Percentiles rank a stretch among this genome's conserved stretches.
Evolutionary conservation across 306 rosid genomes (phyloP).

Genomic region (Phaseolus lunatus): DNA sequence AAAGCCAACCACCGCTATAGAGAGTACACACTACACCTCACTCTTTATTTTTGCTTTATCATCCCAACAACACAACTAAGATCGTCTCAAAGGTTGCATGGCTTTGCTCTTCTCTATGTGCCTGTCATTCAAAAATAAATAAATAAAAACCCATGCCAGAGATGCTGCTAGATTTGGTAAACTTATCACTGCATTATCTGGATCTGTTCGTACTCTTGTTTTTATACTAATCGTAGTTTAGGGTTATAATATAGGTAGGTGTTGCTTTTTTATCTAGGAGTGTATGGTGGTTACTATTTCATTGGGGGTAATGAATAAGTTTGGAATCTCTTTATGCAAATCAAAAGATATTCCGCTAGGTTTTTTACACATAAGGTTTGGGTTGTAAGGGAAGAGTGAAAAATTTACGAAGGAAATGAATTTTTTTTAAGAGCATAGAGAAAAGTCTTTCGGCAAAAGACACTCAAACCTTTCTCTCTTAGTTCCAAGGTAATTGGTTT

Average conservation of each 20-base stretch:
- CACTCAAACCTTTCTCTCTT: slow-evolving; percentile 42
- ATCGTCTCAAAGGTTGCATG: slow-evolving; percentile 85
- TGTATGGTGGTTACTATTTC: slow-evolving; percentile 43
- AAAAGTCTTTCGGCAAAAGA: slow-evolving; percentile 81
- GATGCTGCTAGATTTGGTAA: slow-evolving; percentile 42
- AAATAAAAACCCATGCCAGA: slow-evolving; percentile 47
- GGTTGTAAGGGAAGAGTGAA: slow-evolving; percentile 43
- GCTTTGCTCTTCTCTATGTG: slow-evolving; percentile 59
- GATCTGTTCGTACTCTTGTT: too few species aligned
- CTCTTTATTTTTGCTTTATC: slow-evolving; percentile 47
- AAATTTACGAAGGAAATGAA: slow-evolving; percentile 45
- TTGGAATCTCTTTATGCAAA: slow-evolving; percentile 79
- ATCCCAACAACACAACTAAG: slow-evolving; percentile 53
- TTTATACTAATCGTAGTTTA: too few species aligned
- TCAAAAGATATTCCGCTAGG: slow-evolving; percentile 52
- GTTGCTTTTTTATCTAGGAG: slow-evolving; percentile 28
- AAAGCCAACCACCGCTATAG: slow-evolving; percentile 36
- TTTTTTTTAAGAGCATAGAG: slow-evolving; percentile 47
- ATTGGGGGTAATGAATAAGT: slow-evolving; percentile 60
- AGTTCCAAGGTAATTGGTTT: slow-evolving; percentile 49
- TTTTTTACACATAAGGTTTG: slow-evolving; percentile 48
- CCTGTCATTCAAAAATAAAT: slow-evolving; percentile 10
- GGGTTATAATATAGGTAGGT: slow-evolving; percentile 35
- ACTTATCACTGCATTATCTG: slow-evolving; percentile 5
- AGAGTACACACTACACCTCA: slow-evolving; percentile 40